phyloP scores from a whole-genome alignment of 345 rosid genomes.

The Anastatica hierochuntica region DNA sequence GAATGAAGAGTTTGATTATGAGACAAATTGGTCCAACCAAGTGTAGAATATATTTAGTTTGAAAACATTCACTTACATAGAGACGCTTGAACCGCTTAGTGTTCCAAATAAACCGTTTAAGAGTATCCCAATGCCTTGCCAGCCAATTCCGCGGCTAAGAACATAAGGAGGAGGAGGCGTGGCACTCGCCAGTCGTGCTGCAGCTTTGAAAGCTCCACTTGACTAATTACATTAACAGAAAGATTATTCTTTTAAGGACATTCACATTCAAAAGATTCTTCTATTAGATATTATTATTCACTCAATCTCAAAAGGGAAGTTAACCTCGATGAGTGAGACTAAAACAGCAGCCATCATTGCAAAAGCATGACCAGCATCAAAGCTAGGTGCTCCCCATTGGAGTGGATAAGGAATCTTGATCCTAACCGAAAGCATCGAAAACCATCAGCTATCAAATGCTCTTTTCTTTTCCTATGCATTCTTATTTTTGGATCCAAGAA shows the following conservation, averaged over 20 bases:
- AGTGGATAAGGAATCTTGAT: constrained; percentile 96
- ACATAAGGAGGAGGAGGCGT: constrained; percentile 98
- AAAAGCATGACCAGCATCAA: constrained; percentile 94
- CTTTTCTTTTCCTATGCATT: background rate
- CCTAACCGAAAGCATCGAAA: constrained; percentile 27
- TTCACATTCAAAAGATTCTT: background rate
- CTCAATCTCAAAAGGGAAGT: background rate
- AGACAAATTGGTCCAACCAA: constrained; percentile 4
- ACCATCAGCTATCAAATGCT: background rate
- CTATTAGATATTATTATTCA: too few species aligned
- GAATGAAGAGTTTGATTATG: too few species aligned
- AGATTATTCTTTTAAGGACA: background rate
- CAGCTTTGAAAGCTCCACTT: constrained; percentile 94
- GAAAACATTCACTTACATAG: constrained; percentile 40
- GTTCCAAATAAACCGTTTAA: constrained; percentile 85
- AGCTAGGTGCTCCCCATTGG: constrained; percentile 99
- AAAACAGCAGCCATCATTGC: constrained; percentile 98
- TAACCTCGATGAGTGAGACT: constrained; percentile 89
- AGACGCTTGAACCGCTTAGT: constrained; percentile 66
- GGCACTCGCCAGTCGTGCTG: constrained; percentile 92
- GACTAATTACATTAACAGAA: constrained; percentile 41
- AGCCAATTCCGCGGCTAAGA: constrained; percentile 98
- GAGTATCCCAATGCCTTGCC: constrained; percentile 98
- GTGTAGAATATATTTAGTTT: background rate
- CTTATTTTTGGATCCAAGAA: background rate